Base-by-base conservation (phyloP, 2,329 filamentous ascomycete genomes). In the Ophiostoma ips region DNA sequence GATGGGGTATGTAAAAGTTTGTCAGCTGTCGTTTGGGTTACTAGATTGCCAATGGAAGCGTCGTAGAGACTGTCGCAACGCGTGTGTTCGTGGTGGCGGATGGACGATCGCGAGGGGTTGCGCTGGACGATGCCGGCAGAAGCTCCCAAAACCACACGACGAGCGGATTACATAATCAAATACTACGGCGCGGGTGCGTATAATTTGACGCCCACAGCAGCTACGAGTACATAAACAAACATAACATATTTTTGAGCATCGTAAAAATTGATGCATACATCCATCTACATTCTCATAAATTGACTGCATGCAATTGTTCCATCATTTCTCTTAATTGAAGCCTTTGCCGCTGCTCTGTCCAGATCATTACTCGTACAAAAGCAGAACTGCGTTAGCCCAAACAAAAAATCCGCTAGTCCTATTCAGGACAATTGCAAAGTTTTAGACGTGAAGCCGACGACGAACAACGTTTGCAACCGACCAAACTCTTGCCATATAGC, bases 361-460 rank as follows among this genome's bases (percentile, higher is more conserved):
- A n/a, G n/a, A n/a, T n/a, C n/a, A n/a, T n/a, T 34, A 12, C 11
- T 15, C 10, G 33, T 18, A 11, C 35, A 15, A 4, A 4, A 15
- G 15, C 16, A n/a, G n/a, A n/a, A n/a, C n/a, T n/a, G n/a, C n/a
- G n/a, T 10, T 19, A 10, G 31, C n/a, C n/a, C 11, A 2, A 21
- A 28, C 8, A 31, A 28, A 3, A 15, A 18, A n/a, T n/a, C n/a
- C 31, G 35, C 50, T 52, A 52, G 16, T 16, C 50, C 50, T 2
- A 41, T 46, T 30, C 8, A 36, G 46, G 50, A 49, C 38, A 51
- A n/a, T 18, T 46, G 28, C 38, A 52, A 52, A 45, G 19, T 35
- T 49, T 49, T 35, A 18, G 34, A 46, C 16, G 37, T 47, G 15
- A 38, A 41, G 38, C 28, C 40, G 24, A 43, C 40, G 24, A 30